Base-by-base conservation (phyloP, 768 basidiomycete species). In the Russula ochroleuca region DNA sequence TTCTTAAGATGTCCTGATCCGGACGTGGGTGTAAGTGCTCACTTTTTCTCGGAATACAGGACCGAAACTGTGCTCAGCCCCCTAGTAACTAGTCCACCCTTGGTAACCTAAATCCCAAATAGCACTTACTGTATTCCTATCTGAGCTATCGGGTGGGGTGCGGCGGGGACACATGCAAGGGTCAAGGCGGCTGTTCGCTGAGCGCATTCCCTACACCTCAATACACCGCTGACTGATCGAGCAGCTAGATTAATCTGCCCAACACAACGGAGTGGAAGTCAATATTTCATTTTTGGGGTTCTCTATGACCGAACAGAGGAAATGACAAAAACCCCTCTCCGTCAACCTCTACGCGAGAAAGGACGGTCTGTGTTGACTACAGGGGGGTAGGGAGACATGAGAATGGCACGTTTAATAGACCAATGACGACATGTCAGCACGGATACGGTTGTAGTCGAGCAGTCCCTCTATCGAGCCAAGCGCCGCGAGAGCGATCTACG, bases 371-470 rank as follows among this genome's bases (percentile, higher is more conserved):
- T 19, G n/a, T 51, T 45, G 50, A 47, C 54, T 54, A 31, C 9
- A 33, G 53, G n/a, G 13, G 48, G n/a, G 45, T 55, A 52, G 17
- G 45, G 52, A 11, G 51, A 17, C 14, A 38, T 2, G 33, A 40
- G 35, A 41, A 9, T n/a, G 14, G 21, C 23, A 41, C 11, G 40
- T 69, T 73, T 83, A 92, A 74, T 87, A 87, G 66, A 84, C 69
- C 81, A 92, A 78, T 35, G 90, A 90, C 35, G 90, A 90, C 86
- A 85, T 91, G 69, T 91, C 90, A 33, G 84, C 75, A 62, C 90
- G 88, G 71, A 91, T 81, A 71, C 95, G 92, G 78, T 88, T 92
- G 80, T 98, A 98, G 76, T 98, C 96, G 51, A 95, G 79, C 47
- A 98, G 82, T 72, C 95, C 94, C 69, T 99, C 97, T 63, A 89